Evolutionary conservation across 805 yeast genomes (phyloP), one percentile per base, ranked within the genome.

Genomic region (Starmerella stellata): DNA sequence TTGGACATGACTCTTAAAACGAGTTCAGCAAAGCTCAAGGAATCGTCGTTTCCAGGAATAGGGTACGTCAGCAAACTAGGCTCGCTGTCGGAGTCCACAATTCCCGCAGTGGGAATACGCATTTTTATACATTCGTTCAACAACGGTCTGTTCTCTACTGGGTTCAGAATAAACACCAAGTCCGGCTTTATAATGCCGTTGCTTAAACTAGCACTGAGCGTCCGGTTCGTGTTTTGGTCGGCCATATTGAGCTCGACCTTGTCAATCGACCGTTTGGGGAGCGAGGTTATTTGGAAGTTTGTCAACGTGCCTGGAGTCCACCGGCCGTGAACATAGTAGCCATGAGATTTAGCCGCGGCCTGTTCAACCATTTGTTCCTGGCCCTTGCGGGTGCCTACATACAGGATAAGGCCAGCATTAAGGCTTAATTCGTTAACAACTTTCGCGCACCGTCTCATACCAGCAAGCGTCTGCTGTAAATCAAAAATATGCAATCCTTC

Each of bases 281-380:
- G 61, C 8, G 70, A 61, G 18, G 78, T 74, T 53, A 73, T 78
- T 23, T 74, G 64, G 39, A 81, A 73, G 60, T 90, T 90, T 34
- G 96, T 82, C 48, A 90, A 66, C 19, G 92, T 78, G 47, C 98
- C 98, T 2, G 95, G 95, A 43, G 80, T 71, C 98, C 98, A 90
- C 54, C 83, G 73, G 35, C 73, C 68, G 18, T 78, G 66, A 17
- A 90, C 85, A 53, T 77, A 83, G 59, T 73, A 82, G 14, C 93
- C 95, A 41, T 72, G 67, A 39, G 75, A 64, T 48, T 92, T 69
- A 34, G 64, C 61, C 2, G 96, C 93, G 9, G 94, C 93, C 43
- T 68, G 72, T 52, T 74, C 75, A 35, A 90, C 71, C 1, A 82
- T 68, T 39, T 77, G 66, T 44, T 71, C 70, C 52, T 80, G 90